Evolutionary conservation across 2,329 filamentous ascomycete species (phyloP).

Genomic region (Nannizzia gypsea): DNA sequence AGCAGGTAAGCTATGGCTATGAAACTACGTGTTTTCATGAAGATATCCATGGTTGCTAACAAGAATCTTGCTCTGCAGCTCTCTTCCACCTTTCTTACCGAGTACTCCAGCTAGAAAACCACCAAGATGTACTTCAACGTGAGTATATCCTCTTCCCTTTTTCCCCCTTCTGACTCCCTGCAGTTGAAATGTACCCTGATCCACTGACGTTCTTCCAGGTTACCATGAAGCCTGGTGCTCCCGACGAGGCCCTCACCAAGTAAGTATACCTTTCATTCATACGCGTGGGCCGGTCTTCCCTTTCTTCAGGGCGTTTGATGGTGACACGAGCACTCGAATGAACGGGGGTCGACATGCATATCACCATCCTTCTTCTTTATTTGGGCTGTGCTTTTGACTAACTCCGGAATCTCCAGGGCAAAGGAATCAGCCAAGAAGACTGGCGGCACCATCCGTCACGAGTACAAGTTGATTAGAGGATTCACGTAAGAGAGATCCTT

Average conservation of each 20-base stretch:
- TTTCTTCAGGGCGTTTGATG: not conserved
- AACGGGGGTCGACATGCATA: not conserved
- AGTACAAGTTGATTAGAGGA: slow-evolving; percentile 79
- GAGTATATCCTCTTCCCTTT: not conserved
- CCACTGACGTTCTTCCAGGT: slow-evolving; percentile 43
- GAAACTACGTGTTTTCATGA: not conserved
- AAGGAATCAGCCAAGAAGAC: slow-evolving; percentile 64
- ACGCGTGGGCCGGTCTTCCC: not conserved
- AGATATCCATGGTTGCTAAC: not conserved
- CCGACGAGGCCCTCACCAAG: slow-evolving; percentile 55
- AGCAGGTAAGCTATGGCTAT: not conserved
- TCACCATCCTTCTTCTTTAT: not conserved
- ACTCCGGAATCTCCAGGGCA: slow-evolving; percentile 40
- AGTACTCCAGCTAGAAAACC: not conserved
- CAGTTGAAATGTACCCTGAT: not conserved
- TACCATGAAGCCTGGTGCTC: slow-evolving; percentile 62
- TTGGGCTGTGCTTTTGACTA: slow-evolving; percentile 13
- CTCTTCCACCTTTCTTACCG: not conserved
- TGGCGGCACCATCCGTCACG: slow-evolving; percentile 72
- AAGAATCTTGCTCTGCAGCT: not conserved
- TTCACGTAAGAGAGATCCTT: slow-evolving; percentile 56
- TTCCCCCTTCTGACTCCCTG: not conserved
- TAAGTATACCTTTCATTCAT: slow-evolving; percentile 29
- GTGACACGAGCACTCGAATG: not conserved
- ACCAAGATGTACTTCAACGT: slow-evolving; percentile 6